Conservation (phyloP, 148 eudicot genomes). For the Camellia lanceoleosa region DNA sequence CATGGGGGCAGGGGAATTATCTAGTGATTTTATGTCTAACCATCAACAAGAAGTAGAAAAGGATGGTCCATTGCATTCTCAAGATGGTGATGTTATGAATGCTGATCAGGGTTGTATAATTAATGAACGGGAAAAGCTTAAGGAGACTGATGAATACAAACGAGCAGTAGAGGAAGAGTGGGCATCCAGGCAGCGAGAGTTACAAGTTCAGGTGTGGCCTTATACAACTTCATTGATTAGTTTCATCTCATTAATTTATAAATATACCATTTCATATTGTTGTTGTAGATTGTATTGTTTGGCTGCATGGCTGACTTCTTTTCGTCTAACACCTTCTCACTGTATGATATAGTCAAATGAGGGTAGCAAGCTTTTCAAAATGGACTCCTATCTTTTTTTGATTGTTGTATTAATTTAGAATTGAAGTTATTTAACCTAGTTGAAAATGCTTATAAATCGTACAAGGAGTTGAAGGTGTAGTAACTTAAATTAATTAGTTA, state of each 20-base stretch:
- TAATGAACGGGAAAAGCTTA: constrained; percentile 65
- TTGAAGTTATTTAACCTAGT: not conserved
- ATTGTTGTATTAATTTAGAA: not conserved
- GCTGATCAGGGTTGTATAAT: constrained; percentile 32
- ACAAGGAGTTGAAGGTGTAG: not conserved
- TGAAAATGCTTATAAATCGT: not conserved
- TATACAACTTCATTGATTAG: not conserved
- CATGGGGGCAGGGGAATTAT: not conserved
- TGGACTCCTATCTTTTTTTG: not conserved
- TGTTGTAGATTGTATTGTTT: not conserved
- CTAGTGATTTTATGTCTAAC: not conserved
- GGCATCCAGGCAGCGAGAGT: constrained; percentile 61
- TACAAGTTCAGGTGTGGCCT: constrained; percentile 58
- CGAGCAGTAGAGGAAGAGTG: constrained; percentile 76
- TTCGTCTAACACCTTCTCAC: not conserved
- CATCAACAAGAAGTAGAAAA: not conserved
- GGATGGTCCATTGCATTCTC: constrained; percentile 9
- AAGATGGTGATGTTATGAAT: constrained; percentile 17
- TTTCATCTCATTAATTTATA: not conserved
- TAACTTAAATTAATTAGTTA: not conserved
- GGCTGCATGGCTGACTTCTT: not conserved
- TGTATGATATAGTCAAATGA: not conserved
- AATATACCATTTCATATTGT: not conserved
- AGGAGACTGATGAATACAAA: constrained; percentile 89
- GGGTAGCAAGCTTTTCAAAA: not conserved